Base-by-base conservation (phyloP, 2,329 filamentous ascomycete species). In the Apiospora phragmitis region DNA sequence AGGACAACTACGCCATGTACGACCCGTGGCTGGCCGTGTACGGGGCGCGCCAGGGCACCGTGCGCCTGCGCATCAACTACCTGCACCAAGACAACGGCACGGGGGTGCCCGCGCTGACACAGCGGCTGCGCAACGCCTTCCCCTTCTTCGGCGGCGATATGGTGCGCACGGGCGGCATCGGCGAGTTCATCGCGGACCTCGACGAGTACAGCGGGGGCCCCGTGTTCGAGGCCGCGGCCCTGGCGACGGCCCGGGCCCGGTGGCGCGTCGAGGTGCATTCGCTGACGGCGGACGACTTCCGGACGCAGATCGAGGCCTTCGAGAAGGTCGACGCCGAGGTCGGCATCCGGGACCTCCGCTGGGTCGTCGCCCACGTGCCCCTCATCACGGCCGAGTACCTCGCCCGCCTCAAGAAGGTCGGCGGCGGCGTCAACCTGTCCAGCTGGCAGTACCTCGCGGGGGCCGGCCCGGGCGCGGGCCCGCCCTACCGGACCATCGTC, bases 181-280 rank as follows among this genome's bases (percentile, higher is more conserved):
- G 77, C 32, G 77, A 79, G 68, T 79, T 77, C 70, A 69, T 71
- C 45, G 72, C 74, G n/a, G 71, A 73, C 45, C 51, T 59, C 29
- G 51, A 59, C 51, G 72, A 77, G 70, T 78, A 76, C 42, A 71
- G 73, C 8, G 75, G 75, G 29, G 77, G 77, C 0, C 74, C 75
- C 2, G 68, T 78, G 38, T 78, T 79, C 69, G 73, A 74, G 32
- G 73, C 74, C n/a, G 76, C 75, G 0, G 74, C 73, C 0, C 24
- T 29, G 12, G 72, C 73, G 4, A 71, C 77, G n/a, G 77, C 77
- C 0, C 12, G 29, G 11, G 77, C 76, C 1, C 71, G 76, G 6
- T 79, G 77, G 77, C 74, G 77, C 21, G 73, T 78, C 4, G 77
- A 78, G 68, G 76, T 78, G 24, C 77, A 79, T 65, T 78, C 77